These are phyloP conservation scores for Irpex rosettiformis DNA, from an alignment of 1,284 basidiomycete genomes.

Conservation along the genomic window DNA sequence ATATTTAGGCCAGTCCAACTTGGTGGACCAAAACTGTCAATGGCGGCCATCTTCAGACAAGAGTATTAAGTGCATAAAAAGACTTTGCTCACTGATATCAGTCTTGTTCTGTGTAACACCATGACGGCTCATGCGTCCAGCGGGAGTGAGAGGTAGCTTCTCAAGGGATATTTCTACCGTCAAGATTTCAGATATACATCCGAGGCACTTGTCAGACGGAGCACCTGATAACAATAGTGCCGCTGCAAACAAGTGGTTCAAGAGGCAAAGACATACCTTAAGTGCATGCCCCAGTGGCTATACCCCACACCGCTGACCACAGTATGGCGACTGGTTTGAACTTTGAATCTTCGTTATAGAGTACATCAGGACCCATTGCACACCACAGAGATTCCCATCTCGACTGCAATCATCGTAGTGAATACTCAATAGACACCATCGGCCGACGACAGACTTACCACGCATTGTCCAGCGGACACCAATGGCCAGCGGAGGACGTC, in stretches of 20 bases:
- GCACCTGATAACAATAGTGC: not conserved
- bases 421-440: not conserved
- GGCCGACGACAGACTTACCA: not conserved
- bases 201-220: not conserved
- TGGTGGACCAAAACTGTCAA: no score
- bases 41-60: no score
- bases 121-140: not conserved
- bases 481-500: not conserved
- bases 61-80: no score
- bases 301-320: not conserved
- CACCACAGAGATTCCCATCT: not conserved
- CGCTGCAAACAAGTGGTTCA: not conserved
- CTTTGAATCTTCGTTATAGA: no score
- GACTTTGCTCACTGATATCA: no score
- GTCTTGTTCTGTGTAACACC: not conserved
- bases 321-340: no score
- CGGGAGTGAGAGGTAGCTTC: not conserved
- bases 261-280: not conserved
- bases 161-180: not conserved
- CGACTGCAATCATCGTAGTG: not conserved
- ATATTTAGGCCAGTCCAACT: no score
- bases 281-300: not conserved
- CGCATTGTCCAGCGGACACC: not conserved
- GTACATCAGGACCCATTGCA: not conserved
- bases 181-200: not conserved